These are phyloP conservation scores for Pleurotus tuoliensis DNA, from an alignment of 768 basidiomycete species.

Conservation along the genomic window DNA sequence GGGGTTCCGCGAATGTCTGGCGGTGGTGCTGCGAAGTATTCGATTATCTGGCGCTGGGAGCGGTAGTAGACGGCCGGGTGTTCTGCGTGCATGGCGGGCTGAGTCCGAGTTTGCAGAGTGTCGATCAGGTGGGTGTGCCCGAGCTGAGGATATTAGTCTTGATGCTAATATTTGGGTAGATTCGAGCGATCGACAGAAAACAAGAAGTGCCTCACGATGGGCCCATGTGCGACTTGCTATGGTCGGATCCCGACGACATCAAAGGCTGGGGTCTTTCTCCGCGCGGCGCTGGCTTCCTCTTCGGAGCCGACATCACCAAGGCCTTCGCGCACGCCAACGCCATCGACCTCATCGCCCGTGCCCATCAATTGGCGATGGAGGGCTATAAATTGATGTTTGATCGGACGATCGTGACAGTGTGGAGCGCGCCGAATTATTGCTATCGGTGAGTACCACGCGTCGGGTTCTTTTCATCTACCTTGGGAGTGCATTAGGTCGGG, in stretches of 20 bases:
- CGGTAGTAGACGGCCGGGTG: slow-evolving; percentile 94
- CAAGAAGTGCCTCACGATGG: slow-evolving; percentile 99
- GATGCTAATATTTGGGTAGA: slow-evolving; percentile 40
- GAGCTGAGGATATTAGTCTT: not conserved
- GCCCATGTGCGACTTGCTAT: slow-evolving; percentile 97
- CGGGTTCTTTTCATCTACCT: not conserved
- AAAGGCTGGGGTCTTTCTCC: slow-evolving; percentile 95
- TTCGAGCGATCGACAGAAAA: slow-evolving; percentile 91
- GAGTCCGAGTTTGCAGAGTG: slow-evolving; percentile 79
- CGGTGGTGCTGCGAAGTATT: slow-evolving; percentile 98
- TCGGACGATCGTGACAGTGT: slow-evolving; percentile 90
- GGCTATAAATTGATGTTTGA: slow-evolving; percentile 98
- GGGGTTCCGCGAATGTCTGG: slow-evolving; percentile 89
- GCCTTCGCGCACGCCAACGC: slow-evolving; percentile 86
- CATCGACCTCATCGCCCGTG: slow-evolving; percentile 92
- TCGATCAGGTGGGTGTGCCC: slow-evolving; percentile 70
- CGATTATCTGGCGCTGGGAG: slow-evolving; percentile 91
- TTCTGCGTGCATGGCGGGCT: slow-evolving; percentile 98
- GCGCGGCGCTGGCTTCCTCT: slow-evolving; percentile 94
- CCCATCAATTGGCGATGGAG: slow-evolving; percentile 98
- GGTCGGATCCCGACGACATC: slow-evolving; percentile 99
- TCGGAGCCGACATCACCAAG: slow-evolving; percentile 90
- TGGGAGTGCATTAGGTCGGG: not conserved
- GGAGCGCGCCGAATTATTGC: slow-evolving; percentile 98
- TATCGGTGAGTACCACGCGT: slow-evolving; percentile 61